Evolutionary conservation across 1,284 basidiomycete species (phyloP).

Genomic region (Puccinia novopanici): DNA sequence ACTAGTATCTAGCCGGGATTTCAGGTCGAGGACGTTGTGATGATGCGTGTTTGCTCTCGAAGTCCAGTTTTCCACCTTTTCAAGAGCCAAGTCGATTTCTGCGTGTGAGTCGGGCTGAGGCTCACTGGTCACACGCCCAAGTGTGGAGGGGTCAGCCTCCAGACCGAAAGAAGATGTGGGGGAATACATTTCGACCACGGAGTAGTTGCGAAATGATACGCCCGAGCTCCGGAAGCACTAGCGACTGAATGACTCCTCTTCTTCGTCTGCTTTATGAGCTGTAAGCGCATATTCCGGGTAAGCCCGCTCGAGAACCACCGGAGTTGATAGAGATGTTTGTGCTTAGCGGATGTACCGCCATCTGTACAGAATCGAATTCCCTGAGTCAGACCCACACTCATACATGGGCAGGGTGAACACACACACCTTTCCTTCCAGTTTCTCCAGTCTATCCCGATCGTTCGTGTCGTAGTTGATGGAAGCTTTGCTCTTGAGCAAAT

Average conservation of each 20-base stretch:
- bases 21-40: constrained; percentile 37
- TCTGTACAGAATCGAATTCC: no score
- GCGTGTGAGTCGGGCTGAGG: background rate
- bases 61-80: constrained; percentile 47
- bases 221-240: background rate
- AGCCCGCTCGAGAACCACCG: no score
- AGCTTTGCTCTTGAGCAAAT: no score
- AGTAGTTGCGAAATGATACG: constrained; percentile 1
- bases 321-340: no score
- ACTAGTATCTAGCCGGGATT: no score
- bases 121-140: background rate
- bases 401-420: no score
- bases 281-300: background rate
- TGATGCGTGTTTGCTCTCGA: constrained; percentile 26
- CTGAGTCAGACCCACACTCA: no score
- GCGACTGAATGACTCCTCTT: background rate
- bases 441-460: background rate
- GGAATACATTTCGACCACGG: constrained; percentile 19
- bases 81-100: constrained; percentile 12
- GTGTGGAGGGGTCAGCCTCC: background rate
- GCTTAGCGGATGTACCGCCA: no score
- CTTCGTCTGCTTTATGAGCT: background rate
- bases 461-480: no score
- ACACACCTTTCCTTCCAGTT: no score
- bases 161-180: constrained; percentile 1